phyloP scores from a whole-genome alignment of 2,329 filamentous ascomycete species.

The Pezicula carpinea region DNA sequence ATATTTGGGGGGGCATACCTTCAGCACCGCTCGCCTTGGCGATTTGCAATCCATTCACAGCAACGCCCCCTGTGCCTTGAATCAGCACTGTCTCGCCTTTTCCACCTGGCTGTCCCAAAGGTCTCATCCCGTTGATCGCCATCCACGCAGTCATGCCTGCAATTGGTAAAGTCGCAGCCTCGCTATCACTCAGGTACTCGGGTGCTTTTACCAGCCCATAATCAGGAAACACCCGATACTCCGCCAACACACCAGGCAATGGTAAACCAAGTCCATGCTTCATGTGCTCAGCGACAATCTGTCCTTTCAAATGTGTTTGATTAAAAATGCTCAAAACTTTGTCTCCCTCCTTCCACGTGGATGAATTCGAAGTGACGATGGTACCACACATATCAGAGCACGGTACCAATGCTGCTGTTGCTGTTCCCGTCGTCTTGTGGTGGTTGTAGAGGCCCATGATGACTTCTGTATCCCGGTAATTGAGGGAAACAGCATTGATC shows the following conservation, averaged over 20 bases:
- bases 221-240: constrained; percentile 55
- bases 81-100: constrained; percentile 42
- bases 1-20: constrained; percentile 31
- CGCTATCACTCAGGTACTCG: constrained; percentile 51
- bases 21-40: constrained; percentile 46
- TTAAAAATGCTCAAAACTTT: constrained; percentile 65
- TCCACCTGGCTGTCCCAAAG: constrained; percentile 45
- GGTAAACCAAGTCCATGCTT: constrained; percentile 56
- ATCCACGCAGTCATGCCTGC: constrained; percentile 62
- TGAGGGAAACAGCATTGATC: constrained; percentile 22
- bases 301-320: constrained; percentile 37
- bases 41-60: constrained; percentile 47
- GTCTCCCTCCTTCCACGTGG: constrained; percentile 50
- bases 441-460: constrained; percentile 61
- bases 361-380: constrained; percentile 43
- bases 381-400: constrained; percentile 68
- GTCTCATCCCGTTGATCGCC: constrained; percentile 56
- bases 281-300: constrained; percentile 23
- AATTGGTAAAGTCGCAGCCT: constrained; percentile 57
- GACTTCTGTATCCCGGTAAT: constrained; percentile 27
- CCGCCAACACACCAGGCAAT: constrained; percentile 49
- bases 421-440: constrained; percentile 46
- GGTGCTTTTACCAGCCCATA: constrained; percentile 52
- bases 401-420: constrained; percentile 46
- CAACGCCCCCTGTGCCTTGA: constrained; percentile 51